Conservation (phyloP, 2,329 filamentous ascomycete genomes). For the Talaromyces pinophilus region DNA sequence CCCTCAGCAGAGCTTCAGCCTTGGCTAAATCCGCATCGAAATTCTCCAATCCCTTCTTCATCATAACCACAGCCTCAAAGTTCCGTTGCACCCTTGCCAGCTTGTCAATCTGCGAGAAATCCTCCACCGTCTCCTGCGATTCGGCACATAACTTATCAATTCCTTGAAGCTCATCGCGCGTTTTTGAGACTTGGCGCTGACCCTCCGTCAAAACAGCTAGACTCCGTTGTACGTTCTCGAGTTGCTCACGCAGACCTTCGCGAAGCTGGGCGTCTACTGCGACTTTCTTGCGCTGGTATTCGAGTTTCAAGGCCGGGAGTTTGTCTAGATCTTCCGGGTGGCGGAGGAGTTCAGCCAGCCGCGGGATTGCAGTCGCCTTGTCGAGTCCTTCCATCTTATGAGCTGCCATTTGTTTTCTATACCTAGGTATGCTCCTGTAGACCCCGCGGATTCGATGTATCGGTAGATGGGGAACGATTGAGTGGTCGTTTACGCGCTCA, state of each 20-base stretch:
- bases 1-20: conserved; percentile 74
- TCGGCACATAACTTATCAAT: conserved; percentile 97
- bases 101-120: conserved; percentile 82
- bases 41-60: conserved; percentile 85
- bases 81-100: conserved; percentile 70
- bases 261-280: conserved; percentile 89
- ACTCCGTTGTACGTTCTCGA: conserved; percentile 90
- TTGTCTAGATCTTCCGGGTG: conserved; percentile 98
- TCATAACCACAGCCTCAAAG: conserved; percentile 89
- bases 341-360: conserved; percentile 88
- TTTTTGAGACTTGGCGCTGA: conserved; percentile 85
- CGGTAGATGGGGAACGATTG: not conserved
- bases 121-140: conserved; percentile 94
- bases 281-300: conserved; percentile 91
- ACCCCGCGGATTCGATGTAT: not conserved
- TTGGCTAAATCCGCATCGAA: conserved; percentile 76
- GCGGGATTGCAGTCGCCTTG: conserved; percentile 66
- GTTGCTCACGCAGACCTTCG: conserved; percentile 82
- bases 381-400: conserved; percentile 45
- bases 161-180: conserved; percentile 98
- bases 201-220: conserved; percentile 87
- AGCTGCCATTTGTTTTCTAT: not conserved
- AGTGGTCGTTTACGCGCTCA: not conserved
- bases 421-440: not conserved
- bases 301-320: conserved; percentile 82